phyloP scores from a whole-genome alignment of 2,329 filamentous ascomycete species.

The Chaetomiaceae sp. region DNA sequence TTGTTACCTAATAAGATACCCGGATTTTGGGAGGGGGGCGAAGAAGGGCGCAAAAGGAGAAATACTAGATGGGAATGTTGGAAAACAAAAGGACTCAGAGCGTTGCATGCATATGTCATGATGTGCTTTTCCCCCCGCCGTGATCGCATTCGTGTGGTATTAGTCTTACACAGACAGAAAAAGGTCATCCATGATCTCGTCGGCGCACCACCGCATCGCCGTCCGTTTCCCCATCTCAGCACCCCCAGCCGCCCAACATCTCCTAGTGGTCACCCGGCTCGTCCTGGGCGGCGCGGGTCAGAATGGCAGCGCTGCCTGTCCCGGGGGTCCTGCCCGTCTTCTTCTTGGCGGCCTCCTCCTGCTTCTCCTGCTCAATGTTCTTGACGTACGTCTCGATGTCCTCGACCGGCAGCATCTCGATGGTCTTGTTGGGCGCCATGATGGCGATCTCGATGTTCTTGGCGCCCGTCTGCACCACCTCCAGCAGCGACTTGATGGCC shows the following conservation, averaged over 20 bases:
- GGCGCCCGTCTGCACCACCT: conserved; percentile 96
- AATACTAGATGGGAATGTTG: background rate
- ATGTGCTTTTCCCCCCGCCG: background rate
- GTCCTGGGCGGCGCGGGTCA: conserved; percentile 54
- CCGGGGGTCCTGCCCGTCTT: conserved; percentile 75
- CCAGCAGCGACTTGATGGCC: conserved; percentile 94
- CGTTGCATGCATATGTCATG: background rate
- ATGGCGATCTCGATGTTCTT: conserved; percentile 99
- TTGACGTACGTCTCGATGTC: conserved; percentile 98
- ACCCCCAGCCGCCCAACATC: background rate
- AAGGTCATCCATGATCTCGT: too few species aligned
- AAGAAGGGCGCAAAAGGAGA: background rate
- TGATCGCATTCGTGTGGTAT: conserved; percentile 2
- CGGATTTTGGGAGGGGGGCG: conserved; percentile 1
- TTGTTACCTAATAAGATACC: conserved; percentile 7
- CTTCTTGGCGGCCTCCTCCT: conserved; percentile 97
- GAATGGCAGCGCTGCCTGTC: conserved; percentile 65
- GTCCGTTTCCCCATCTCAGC: too few species aligned
- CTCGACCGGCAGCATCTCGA: conserved; percentile 92
- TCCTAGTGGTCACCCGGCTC: conserved; percentile 25
- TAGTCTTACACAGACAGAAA: conserved; percentile 7
- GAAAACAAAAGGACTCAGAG: background rate
- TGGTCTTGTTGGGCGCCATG: conserved; percentile 85
- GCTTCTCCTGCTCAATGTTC: conserved; percentile 98
- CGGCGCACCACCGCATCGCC: too few species aligned